phyloP scores from a whole-genome alignment of 2,329 filamentous ascomycete species.

The Xylariaceae sp. region DNA sequence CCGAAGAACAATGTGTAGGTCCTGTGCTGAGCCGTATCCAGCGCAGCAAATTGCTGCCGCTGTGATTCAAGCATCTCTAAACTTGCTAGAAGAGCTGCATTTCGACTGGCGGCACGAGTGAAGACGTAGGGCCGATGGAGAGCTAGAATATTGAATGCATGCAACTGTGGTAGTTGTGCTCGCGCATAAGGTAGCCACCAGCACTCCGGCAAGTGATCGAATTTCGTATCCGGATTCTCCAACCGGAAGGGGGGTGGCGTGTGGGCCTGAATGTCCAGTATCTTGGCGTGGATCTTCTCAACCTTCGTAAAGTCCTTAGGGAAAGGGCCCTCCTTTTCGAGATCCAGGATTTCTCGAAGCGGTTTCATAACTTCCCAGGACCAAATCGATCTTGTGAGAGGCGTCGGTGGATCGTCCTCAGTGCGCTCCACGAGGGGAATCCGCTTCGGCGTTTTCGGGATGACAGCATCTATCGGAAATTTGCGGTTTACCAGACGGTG shows the following conservation, averaged over 20 bases:
- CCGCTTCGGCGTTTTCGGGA: conserved; percentile 43
- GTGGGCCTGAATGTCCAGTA: conserved; percentile 43
- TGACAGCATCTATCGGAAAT: conserved; percentile 49
- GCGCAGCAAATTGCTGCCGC: conserved; percentile 42
- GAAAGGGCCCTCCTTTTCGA: conserved; percentile 52
- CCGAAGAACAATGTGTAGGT: conserved; percentile 56
- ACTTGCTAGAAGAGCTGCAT: conserved; percentile 51
- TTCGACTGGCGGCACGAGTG: conserved; percentile 48
- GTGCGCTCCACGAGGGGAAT: conserved; percentile 44
- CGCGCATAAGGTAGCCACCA: conserved; percentile 48
- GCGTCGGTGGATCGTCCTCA: conserved; percentile 51
- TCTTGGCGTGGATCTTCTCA: conserved; percentile 48
- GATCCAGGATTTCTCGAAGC: conserved; percentile 48
- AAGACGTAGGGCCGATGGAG: conserved; percentile 60
- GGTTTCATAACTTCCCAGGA: conserved; percentile 43
- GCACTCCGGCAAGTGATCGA: conserved; percentile 49
- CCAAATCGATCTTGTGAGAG: conserved; percentile 50
- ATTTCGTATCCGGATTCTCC: conserved; percentile 52
- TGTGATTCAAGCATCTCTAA: conserved; percentile 53
- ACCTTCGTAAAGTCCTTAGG: conserved; percentile 51
- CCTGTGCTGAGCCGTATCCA: conserved; percentile 48
- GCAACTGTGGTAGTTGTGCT: conserved; percentile 43
- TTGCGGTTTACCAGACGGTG: conserved; percentile 42
- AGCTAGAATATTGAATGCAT: conserved; percentile 52
- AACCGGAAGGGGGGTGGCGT: conserved; percentile 51